Evolutionary conservation across 2,329 filamentous ascomycete genomes (phyloP).

Genomic region (Tolypocladium nubicola): DNA sequence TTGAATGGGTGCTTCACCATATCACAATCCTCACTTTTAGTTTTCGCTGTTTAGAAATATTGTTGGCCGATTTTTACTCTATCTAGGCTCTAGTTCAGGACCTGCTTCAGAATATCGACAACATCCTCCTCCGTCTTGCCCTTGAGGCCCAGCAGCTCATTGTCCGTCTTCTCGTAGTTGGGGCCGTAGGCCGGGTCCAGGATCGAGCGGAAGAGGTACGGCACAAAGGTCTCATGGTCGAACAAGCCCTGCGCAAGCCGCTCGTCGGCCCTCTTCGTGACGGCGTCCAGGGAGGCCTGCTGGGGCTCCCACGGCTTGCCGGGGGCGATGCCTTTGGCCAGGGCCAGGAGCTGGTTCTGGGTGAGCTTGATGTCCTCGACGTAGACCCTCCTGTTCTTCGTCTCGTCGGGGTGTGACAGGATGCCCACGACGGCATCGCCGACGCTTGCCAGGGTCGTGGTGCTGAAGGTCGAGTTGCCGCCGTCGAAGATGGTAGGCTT

Average conservation of each 20-base stretch:
- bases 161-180: conserved; percentile 26
- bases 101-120: conserved; percentile 16
- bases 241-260: conserved; percentile 18
- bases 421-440: conserved; percentile 37
- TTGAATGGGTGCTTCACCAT: not conserved
- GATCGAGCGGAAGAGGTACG: conserved; percentile 21
- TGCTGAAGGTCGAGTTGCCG: conserved; percentile 35
- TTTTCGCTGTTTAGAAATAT: not conserved
- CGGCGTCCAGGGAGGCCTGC: conserved; percentile 17
- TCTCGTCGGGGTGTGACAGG: conserved; percentile 37
- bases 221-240: conserved; percentile 17
- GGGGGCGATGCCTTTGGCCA: conserved; percentile 37
- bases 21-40: not conserved
- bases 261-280: conserved; percentile 14
- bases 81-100: conserved; percentile 1
- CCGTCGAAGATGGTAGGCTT: conserved; percentile 35
- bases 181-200: conserved; percentile 20
- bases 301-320: conserved; percentile 35
- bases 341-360: conserved; percentile 32
- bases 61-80: not conserved
- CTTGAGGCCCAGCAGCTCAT: conserved; percentile 34
- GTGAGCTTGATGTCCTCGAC: conserved; percentile 32
- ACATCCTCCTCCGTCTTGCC: conserved; percentile 28
- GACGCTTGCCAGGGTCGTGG: conserved; percentile 35
- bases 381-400: conserved; percentile 38